These are phyloP conservation scores for Lentinula raphanica DNA, from an alignment of 768 basidiomycete genomes.

Conservation along the genomic window DNA sequence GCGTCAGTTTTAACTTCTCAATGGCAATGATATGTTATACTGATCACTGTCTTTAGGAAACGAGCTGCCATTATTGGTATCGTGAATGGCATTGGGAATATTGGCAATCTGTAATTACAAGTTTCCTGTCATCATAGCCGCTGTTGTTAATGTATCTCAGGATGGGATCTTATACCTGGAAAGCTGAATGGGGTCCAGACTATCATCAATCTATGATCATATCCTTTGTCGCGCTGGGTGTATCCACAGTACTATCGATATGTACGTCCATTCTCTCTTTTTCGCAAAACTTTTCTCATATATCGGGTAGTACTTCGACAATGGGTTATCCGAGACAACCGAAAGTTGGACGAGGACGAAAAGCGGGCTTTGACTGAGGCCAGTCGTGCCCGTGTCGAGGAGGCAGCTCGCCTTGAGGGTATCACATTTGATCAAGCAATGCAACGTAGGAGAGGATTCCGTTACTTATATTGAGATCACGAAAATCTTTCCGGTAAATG, in stretches of 20 bases:
- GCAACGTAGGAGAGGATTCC: slow-evolving; percentile 33
- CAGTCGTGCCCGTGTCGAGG: slow-evolving; percentile 35
- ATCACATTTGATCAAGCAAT: slow-evolving; percentile 41
- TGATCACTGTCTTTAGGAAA: slow-evolving; percentile 24
- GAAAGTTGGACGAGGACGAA: slow-evolving; percentile 31
- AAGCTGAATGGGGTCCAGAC: slow-evolving; percentile 52
- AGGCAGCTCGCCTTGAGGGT: slow-evolving; percentile 39
- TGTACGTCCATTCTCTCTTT: not conserved
- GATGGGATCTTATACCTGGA: slow-evolving; percentile 60
- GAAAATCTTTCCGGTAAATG: not conserved
- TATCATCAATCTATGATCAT: slow-evolving; percentile 64
- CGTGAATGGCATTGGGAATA: slow-evolving; percentile 52
- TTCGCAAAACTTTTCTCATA: not conserved
- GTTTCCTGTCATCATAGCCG: not conserved
- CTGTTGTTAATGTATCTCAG: slow-evolving; percentile 22
- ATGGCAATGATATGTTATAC: not conserved
- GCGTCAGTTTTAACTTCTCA: slow-evolving; percentile 26
- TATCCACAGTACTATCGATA: slow-evolving; percentile 25
- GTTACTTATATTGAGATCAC: slow-evolving; percentile 34
- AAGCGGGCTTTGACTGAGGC: slow-evolving; percentile 21
- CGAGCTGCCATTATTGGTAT: slow-evolving; percentile 56
- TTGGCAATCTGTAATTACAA: slow-evolving; percentile 51
- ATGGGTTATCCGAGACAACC: slow-evolving; percentile 34
- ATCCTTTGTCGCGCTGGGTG: slow-evolving; percentile 25
- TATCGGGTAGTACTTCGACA: slow-evolving; percentile 9